A percentile compares a stretch with the other conserved stretches of the same genome.
These are phyloP conservation scores for Aspergillus transmontanensis DNA, from an alignment of 2,329 filamentous ascomycete species.

Conservation along the genomic window DNA sequence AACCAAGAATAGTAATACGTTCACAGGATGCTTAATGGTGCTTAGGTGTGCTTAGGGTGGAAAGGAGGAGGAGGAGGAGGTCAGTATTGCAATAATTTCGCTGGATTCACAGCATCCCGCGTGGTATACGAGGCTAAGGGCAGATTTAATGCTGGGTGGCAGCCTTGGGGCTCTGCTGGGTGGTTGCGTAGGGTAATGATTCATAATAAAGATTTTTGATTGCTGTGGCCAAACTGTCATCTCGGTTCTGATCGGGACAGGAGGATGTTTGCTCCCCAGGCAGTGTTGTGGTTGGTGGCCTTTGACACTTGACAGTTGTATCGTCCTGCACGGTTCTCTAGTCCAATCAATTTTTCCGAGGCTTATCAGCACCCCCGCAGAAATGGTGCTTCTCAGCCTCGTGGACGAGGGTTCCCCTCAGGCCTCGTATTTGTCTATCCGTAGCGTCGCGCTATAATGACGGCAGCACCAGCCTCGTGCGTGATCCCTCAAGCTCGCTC, in stretches of 20 bases:
- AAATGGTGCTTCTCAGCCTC: background rate
- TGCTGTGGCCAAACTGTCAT: background rate
- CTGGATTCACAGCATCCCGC: background rate
- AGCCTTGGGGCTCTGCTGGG: constrained; percentile 3
- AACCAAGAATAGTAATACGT: background rate
- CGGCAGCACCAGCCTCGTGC: background rate
- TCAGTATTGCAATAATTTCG: background rate
- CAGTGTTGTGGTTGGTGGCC: background rate
- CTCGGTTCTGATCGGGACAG: background rate
- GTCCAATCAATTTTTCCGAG: background rate
- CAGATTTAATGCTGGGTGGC: background rate
- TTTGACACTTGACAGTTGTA: background rate
- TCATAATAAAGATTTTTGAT: background rate
- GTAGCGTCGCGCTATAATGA: background rate
- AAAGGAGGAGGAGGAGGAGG: background rate
- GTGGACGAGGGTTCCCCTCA: background rate
- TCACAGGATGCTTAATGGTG: background rate
- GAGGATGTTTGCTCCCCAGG: background rate
- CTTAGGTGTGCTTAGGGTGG: background rate
- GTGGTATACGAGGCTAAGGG: background rate
- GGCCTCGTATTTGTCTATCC: background rate
- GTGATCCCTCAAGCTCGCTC: background rate
- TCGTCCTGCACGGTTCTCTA: background rate
- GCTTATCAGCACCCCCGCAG: background rate
- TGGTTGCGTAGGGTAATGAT: background rate